These are phyloP conservation scores for Salix caprea DNA, from an alignment of 345 rosid species.

Conservation along the genomic window DNA sequence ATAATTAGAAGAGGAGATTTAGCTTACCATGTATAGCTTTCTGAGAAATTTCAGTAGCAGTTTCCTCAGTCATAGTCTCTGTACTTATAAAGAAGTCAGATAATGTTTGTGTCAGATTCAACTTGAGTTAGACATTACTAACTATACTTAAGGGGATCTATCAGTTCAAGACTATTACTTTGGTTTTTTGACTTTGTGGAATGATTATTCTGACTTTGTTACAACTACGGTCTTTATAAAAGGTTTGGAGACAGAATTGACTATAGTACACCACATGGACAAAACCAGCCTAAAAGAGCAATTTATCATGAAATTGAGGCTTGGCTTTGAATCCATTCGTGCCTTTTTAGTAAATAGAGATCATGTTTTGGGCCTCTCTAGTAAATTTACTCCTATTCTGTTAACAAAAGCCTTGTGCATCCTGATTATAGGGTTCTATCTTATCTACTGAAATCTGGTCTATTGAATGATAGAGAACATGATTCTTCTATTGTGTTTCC, in stretches of 20 bases:
- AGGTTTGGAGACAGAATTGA: not conserved
- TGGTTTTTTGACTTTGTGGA: not conserved
- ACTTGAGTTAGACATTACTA: not conserved
- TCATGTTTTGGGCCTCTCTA: not conserved
- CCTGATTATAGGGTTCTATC: no score
- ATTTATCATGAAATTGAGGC: not conserved
- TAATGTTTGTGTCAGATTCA: not conserved
- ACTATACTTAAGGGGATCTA: not conserved
- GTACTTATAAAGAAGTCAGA: not conserved
- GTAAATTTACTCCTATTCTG: no score
- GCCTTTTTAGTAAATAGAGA: not conserved
- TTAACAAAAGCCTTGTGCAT: no score
- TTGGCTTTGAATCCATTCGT: not conserved
- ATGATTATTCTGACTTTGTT: not conserved
- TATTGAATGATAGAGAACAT: no score
- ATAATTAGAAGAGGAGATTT: no score
- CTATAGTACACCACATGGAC: not conserved
- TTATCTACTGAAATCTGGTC: no score
- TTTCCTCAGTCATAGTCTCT: not conserved
- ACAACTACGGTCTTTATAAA: not conserved
- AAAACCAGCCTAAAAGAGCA: not conserved
- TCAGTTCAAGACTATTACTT: not conserved
- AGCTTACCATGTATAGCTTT: no score
- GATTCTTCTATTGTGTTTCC: no score
- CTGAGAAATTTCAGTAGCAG: not conserved